Evolutionary conservation across 371 early-diverging fungal species (phyloP), one percentile per base, ranked within the genome.

Genomic region (Apophysomyces variabilis): DNA sequence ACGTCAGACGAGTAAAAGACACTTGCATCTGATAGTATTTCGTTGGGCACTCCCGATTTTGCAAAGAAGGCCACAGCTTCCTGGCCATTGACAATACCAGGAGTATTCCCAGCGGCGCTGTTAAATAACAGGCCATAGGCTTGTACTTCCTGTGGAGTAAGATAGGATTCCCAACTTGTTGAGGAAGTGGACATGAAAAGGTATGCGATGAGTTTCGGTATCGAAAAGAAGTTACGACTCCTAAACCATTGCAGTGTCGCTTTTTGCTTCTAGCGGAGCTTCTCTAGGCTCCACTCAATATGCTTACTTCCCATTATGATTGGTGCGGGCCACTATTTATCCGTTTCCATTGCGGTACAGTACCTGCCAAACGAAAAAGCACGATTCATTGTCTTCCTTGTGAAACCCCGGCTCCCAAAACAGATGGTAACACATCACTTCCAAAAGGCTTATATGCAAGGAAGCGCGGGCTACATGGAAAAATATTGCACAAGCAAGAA

Each of bases 41-140:
- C 77, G 39, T 86, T 85, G 0, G 93, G 86, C 0, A 97, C 85
- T 39, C 88, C 85, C 4, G 94, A 95, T 68, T 89, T 91, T 62
- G 87, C 86, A 80, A 96, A 88, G 73, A 96, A 95, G 3, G 86
- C 88, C 4, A 93, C 95, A 6, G 95, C 95, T 57, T 87, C 85
- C 37, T 83, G 71, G 5, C 95, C 93, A n/a, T 85, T 85, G 18
- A 97, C 84, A 46, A 87, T 71, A 4, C 92, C 92, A 46, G 85
- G 81, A 39, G 85, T 82, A 4, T 80, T 73, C 32, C 74, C 74
- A 68, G 90, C 92, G 0, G 89, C 90, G 7, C 78, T 68, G 39
- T 84, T 73, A 66, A 93, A 94, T 16, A 91, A 73, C 45, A 92
- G 79, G 5, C 78, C 76, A 78, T 89, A 95, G 4, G 82, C 82